Evolutionary conservation across 1,139 yeast species (phyloP).

Genomic region (Candida gigantensis): DNA sequence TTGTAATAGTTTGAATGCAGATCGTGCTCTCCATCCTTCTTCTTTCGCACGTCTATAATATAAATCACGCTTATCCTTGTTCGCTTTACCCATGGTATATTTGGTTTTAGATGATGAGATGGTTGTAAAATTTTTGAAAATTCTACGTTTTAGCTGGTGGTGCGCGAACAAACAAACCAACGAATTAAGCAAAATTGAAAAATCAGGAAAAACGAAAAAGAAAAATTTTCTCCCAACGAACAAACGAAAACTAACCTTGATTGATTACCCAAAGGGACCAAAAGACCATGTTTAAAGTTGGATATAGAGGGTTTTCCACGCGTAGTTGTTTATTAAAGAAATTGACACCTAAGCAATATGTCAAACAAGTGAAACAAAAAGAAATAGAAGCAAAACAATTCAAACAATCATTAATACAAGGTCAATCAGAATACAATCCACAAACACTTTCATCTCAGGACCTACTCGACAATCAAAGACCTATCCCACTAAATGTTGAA

Average conservation of each 20-base stretch:
- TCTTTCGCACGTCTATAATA: slow-evolving; percentile 93
- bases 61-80: slow-evolving; percentile 92
- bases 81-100: slow-evolving; percentile 79
- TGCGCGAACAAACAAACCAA: slow-evolving; percentile 1
- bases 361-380: slow-evolving; percentile 28
- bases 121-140: slow-evolving; percentile 6
- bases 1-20: slow-evolving; percentile 91
- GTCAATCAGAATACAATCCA: slow-evolving; percentile 42
- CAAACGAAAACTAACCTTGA: background rate
- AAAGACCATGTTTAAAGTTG: slow-evolving; percentile 1
- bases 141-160: background rate
- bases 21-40: slow-evolving; percentile 96
- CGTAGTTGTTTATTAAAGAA: slow-evolving; percentile 7
- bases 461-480: slow-evolving; percentile 42
- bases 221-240: slow-evolving; percentile 2
- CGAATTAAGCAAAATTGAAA: background rate
- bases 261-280: background rate
- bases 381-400: slow-evolving; percentile 32
- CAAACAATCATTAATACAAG: slow-evolving; percentile 17
- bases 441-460: slow-evolving; percentile 37
- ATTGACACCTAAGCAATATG: slow-evolving; percentile 32
- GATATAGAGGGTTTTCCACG: slow-evolving; percentile 8
- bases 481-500: slow-evolving; percentile 81
- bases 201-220: background rate
- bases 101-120: slow-evolving; percentile 3